Conservation (phyloP, 305 asterid genomes). For the Petunia hybrid region DNA sequence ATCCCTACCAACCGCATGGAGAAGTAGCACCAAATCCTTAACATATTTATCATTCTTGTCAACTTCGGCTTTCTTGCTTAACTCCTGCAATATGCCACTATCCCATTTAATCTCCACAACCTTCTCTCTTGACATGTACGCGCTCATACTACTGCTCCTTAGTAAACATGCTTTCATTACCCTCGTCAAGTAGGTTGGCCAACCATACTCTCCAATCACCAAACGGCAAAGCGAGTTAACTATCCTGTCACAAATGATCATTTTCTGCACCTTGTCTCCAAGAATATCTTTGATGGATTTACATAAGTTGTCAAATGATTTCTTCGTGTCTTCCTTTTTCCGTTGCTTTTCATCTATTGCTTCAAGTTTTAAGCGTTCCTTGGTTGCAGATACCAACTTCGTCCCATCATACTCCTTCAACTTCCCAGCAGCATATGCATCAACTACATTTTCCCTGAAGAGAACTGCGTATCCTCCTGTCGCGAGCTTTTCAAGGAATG, state of each 20-base stretch:
- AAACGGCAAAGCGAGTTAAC: constrained; percentile 45
- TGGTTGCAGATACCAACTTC: constrained; percentile 49
- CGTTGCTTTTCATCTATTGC: constrained; percentile 44
- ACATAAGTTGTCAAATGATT: constrained; percentile 45
- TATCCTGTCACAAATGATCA: constrained; percentile 38
- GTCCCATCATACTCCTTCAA: constrained; percentile 46
- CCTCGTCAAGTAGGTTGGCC: constrained; percentile 51
- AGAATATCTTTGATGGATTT: constrained; percentile 6
- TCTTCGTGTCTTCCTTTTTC: constrained; percentile 40
- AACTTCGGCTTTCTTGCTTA: constrained; percentile 41
- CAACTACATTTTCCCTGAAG: constrained; percentile 50
- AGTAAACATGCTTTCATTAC: constrained; percentile 48
- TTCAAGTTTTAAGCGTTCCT: constrained; percentile 50
- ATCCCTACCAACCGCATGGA: too few species aligned
- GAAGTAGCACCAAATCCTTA: too few species aligned
- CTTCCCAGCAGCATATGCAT: constrained; percentile 43
- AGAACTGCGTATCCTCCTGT: constrained; percentile 47
- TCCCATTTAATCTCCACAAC: constrained; percentile 55
- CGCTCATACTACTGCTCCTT: constrained; percentile 43
- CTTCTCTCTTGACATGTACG: constrained; percentile 51
- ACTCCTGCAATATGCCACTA: constrained; percentile 46
- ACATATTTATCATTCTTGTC: constrained; percentile 46
- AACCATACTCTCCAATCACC: constrained; percentile 52
- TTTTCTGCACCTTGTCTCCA: constrained; percentile 46
- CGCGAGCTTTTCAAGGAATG: constrained; percentile 45